Evolutionary conservation across 192 early-diverging fungal species (phyloP), one percentile per base, ranked within the genome.

Genomic region (Phlyctochytrium bullatum): DNA sequence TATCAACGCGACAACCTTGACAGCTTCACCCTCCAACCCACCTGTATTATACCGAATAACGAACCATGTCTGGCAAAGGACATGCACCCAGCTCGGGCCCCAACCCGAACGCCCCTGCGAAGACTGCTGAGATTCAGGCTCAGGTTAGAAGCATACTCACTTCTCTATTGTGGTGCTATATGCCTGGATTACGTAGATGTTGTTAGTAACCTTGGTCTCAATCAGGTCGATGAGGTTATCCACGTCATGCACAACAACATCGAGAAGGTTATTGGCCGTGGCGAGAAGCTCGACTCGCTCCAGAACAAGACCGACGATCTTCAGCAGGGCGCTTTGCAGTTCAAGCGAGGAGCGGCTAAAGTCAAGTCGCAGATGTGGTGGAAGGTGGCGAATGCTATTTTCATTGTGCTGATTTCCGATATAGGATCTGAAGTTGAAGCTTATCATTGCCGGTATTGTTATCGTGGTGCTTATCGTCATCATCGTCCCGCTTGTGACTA

Each of bases 201-300:
- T n/a, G n/a, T n/a, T n/a, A 20, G n/a, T 52, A 24, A 0, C 50
- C 27, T 59, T 2, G 1, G 23, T 30, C 61, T 35, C 61, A 0
- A 0, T 2, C 1, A 94, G 80, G 88, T 96, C 24, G 89, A 96
- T 74, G 91, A 95, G 66, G 94, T 94, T 59, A 92, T 95, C 34
- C 84, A 83, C 52, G 93, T 96, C 74, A 96, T 95, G 93, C 88
- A 93, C 62, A 76, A 91, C 65, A 94, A 94, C 76, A 91, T 96
- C 76, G 83, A 93, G 61, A 90, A 90, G 73, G 91, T 93, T 36
- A 86, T 91, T 68, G 81, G 86, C 64, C 85, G 96, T 54, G 93
- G 92, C 35, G 93, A 95, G 76, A 81, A 87, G 70, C 73, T 98
- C 59, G 91, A 93, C 51, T 75, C 78, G 50, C 80, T 98, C 30